Percentiles rank a stretch among this genome's conserved stretches.
These are phyloP conservation scores for Fraxinus angustifolia DNA, from an alignment of 305 asterid genomes.

Conservation along the genomic window DNA sequence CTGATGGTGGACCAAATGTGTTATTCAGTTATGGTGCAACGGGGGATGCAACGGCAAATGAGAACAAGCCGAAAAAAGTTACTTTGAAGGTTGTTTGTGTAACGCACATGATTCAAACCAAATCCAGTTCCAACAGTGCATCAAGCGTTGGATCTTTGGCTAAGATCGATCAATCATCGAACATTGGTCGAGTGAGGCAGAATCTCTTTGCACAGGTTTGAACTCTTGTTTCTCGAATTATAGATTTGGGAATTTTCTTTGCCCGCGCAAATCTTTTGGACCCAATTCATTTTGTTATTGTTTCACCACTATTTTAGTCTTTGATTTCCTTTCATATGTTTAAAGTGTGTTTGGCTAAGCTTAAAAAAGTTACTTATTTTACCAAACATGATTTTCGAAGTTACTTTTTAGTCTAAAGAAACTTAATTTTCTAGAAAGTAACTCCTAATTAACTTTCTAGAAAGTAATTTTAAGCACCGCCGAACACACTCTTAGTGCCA, in stretches of 20 bases:
- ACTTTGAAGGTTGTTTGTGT: slow-evolving; percentile 89
- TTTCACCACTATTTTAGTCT: background rate
- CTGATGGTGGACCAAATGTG: slow-evolving; percentile 38
- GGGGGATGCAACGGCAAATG: slow-evolving; percentile 49
- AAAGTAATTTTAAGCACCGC: slow-evolving; percentile 1
- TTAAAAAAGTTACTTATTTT: background rate
- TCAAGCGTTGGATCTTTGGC: slow-evolving; percentile 41
- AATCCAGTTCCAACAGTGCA: slow-evolving; percentile 50
- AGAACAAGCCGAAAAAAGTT: slow-evolving; percentile 60
- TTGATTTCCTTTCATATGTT: background rate
- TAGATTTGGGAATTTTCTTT: background rate
- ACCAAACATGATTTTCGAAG: background rate
- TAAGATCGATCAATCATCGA: slow-evolving; percentile 48
- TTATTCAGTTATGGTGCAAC: slow-evolving; percentile 34
- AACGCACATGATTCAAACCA: slow-evolving; percentile 68
- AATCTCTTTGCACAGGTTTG: slow-evolving; percentile 27
- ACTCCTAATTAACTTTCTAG: background rate
- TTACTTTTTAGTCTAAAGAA: background rate
- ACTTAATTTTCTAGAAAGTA: background rate
- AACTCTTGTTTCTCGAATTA: background rate
- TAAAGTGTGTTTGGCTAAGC: slow-evolving; percentile 39
- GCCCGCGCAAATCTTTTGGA: background rate
- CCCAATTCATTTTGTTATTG: background rate
- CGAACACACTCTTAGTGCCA: background rate
- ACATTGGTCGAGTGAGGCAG: slow-evolving; percentile 39